Percentiles rank a stretch among this genome's conserved stretches.
Evolutionary conservation across 805 yeast genomes (phyloP).

Genomic region (Yarrowia porcina): DNA sequence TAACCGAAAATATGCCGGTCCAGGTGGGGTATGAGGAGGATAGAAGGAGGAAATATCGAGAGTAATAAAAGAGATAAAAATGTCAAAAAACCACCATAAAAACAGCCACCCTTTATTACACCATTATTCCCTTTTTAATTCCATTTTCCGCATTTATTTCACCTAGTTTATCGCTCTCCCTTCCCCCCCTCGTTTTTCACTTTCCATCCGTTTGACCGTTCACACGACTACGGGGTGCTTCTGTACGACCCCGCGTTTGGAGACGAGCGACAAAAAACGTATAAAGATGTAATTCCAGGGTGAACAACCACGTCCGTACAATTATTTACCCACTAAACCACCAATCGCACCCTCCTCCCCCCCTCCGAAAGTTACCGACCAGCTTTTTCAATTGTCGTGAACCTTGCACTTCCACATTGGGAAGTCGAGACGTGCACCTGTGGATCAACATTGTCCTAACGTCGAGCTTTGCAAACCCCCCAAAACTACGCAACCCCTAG

Average conservation of each 20-base stretch:
- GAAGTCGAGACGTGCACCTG: constrained; percentile 7
- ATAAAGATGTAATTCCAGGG: neutral
- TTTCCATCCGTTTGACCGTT: constrained; percentile 9
- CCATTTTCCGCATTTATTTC: no score
- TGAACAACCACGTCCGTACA: no score
- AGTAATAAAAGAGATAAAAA: neutral
- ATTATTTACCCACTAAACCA: no score
- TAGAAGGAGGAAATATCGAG: neutral
- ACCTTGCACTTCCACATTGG: constrained; percentile 20
- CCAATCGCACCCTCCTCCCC: neutral
- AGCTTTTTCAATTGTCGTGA: constrained; percentile 5
- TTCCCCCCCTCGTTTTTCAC: neutral
- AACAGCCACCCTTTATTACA: no score
- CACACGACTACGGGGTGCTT: neutral
- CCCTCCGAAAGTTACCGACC: constrained; percentile 5
- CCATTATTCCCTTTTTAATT: no score
- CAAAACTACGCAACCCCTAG: no score
- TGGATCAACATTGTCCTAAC: neutral
- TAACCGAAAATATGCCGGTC: neutral
- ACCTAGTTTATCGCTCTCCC: neutral
- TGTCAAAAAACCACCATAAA: neutral
- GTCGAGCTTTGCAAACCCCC: neutral
- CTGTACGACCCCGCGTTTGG: neutral
- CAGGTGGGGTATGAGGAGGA: neutral
- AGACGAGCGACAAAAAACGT: neutral